Evolutionary conservation across 768 basidiomycete species (phyloP).

Genomic region (Auricularia cornea): DNA sequence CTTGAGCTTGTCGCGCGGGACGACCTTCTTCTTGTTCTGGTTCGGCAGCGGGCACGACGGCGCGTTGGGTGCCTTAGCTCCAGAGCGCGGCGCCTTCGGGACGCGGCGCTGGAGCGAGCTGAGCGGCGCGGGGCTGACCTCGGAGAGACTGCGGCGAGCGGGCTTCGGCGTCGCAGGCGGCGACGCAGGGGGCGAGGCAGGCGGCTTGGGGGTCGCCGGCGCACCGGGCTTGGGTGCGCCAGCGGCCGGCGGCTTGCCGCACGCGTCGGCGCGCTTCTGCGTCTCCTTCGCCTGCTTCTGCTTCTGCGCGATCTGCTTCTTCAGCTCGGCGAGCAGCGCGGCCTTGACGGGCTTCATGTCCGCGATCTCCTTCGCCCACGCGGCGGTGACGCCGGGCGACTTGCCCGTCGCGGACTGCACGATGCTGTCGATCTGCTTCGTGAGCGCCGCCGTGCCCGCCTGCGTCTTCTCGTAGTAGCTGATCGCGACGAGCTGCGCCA

Average conservation of each 20-base stretch:
- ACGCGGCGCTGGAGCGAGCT: no score
- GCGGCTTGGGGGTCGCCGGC: background rate
- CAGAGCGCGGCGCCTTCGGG: background rate
- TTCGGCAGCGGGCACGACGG: background rate
- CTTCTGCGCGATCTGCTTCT: background rate
- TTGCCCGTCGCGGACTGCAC: background rate
- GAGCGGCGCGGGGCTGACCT: no score
- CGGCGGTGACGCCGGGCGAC: background rate
- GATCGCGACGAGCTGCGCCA: background rate
- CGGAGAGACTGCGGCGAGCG: no score
- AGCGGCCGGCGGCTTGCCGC: no score
- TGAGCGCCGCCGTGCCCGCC: background rate
- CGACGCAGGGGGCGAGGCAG: background rate
- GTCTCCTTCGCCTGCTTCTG: background rate
- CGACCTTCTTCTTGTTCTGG: background rate
- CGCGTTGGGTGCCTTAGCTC: background rate
- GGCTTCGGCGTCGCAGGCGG: no score
- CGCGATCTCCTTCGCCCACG: background rate
- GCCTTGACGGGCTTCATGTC: background rate
- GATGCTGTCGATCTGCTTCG: background rate
- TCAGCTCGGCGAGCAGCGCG: background rate
- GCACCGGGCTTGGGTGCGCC: no score
- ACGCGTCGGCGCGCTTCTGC: background rate
- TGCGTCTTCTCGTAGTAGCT: background rate
- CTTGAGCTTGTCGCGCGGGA: background rate